Conservation (phyloP, 352 stramenopile species). For the Salisapilia sapeloensis region DNA sequence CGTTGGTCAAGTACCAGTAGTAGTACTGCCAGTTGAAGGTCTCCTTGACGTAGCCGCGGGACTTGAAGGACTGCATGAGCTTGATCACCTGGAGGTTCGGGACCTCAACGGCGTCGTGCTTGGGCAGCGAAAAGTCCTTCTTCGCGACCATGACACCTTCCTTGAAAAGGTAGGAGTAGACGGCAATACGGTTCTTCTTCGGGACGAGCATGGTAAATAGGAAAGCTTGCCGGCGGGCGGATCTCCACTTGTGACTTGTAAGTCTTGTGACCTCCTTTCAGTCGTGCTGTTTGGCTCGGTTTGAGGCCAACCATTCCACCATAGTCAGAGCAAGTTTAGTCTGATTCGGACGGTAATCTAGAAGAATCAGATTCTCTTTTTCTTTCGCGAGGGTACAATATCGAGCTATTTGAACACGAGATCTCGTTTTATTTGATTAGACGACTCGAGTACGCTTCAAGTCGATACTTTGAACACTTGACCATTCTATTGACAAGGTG, state of each 20-base stretch:
- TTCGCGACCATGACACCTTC: constrained; percentile 84
- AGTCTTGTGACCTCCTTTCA: no score
- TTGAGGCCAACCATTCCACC: no score
- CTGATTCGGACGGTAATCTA: no score
- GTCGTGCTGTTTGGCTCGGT: no score
- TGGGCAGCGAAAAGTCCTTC: constrained; percentile 77
- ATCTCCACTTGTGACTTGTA: constrained; percentile 79
- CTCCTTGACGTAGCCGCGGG: constrained; percentile 93
- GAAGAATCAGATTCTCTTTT: no score
- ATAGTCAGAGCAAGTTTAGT: no score
- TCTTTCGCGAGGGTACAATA: no score
- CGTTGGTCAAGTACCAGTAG: constrained; percentile 99
- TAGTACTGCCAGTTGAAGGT: constrained; percentile 99
- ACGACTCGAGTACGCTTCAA: no score
- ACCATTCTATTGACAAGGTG: no score
- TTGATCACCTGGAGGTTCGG: constrained; percentile 98
- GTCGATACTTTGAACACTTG: no score
- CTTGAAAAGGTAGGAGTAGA: constrained; percentile 98
- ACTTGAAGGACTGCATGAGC: constrained; percentile 97
- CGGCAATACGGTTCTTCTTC: constrained; percentile 98
- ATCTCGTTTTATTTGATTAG: no score
- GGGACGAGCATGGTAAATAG: constrained; percentile 84
- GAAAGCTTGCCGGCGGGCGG: constrained; percentile 82
- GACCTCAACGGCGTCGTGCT: constrained; percentile 96
- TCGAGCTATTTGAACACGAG: no score